phyloP scores from a whole-genome alignment of 176 grass and related monocot species.

The Rhynchospora pubera region DNA sequence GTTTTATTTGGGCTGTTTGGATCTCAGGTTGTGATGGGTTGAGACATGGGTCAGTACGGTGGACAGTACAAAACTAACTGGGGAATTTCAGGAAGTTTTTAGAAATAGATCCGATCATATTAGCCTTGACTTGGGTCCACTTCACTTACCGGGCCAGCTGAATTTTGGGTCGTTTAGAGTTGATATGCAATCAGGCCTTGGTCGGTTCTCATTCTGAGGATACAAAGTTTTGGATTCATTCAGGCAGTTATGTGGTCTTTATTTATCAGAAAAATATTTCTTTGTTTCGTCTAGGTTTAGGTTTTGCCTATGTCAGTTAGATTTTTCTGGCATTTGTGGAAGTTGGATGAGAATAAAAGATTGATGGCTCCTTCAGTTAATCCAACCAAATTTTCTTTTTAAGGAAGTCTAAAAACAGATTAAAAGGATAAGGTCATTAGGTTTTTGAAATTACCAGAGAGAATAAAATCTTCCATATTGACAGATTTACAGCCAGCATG shows the following conservation, averaged over 20 bases:
- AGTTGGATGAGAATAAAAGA: neutral
- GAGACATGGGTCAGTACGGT: neutral
- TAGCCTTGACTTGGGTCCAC: neutral
- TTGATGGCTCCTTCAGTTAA: constrained; percentile 4
- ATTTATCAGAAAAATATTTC: neutral
- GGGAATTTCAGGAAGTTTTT: neutral
- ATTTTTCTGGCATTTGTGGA: neutral
- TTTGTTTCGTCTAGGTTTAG: neutral
- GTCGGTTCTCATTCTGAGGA: neutral
- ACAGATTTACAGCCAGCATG: constrained; percentile 81
- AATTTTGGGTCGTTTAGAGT: neutral
- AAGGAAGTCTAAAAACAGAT: neutral
- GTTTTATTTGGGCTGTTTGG: too few species aligned
- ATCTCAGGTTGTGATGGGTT: too few species aligned
- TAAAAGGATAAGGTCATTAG: neutral
- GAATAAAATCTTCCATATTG: constrained; percentile 74
- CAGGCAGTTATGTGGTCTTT: too few species aligned
- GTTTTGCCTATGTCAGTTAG: neutral
- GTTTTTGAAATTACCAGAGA: constrained; percentile 48
- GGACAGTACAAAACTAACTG: too few species aligned
- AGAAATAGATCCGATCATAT: neutral
- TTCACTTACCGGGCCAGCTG: neutral
- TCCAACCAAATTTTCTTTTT: neutral
- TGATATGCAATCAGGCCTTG: too few species aligned
- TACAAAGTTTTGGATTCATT: neutral